These are phyloP conservation scores for Pseudonitzschia multiseries DNA, from an alignment of 108 stramenopile genomes.

Conservation along the genomic window DNA sequence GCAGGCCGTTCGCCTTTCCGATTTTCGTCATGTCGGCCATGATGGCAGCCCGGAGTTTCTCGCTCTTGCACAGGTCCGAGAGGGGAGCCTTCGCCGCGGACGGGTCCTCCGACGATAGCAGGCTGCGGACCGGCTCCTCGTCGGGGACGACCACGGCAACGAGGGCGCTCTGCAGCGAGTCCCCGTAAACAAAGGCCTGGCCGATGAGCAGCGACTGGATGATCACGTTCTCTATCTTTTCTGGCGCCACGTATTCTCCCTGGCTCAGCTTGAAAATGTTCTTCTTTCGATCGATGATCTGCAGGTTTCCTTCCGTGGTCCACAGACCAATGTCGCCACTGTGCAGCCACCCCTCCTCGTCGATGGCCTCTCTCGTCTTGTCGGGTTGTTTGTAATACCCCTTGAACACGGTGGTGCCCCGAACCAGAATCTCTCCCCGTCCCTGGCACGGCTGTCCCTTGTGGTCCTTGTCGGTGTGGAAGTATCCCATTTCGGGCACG, in stretches of 20 bases:
- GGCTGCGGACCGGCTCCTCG: constrained; percentile 72
- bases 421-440: constrained; percentile 93
- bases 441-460: constrained; percentile 80
- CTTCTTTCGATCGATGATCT: constrained; percentile 97
- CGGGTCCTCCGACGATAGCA: constrained; percentile 42
- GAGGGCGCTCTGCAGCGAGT: constrained; percentile 84
- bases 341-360: constrained; percentile 93
- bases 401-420: constrained; percentile 91
- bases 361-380: constrained; percentile 90
- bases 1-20: constrained; percentile 74
- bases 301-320: constrained; percentile 87
- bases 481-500: constrained; percentile 96
- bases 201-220: constrained; percentile 76
- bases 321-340: constrained; percentile 98
- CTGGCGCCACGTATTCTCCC: constrained; percentile 94
- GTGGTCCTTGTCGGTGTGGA: constrained; percentile 80
- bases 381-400: constrained; percentile 97
- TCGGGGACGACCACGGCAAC: constrained; percentile 95
- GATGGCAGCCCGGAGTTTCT: constrained; percentile 56
- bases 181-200: constrained; percentile 94
- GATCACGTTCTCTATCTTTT: constrained; percentile 96
- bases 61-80: constrained; percentile 69
- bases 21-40: constrained; percentile 61
- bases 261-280: constrained; percentile 97
- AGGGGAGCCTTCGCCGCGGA: constrained; percentile 45